Conservation (phyloP, 805 yeast genomes). For the Kuraishia piskuri region DNA sequence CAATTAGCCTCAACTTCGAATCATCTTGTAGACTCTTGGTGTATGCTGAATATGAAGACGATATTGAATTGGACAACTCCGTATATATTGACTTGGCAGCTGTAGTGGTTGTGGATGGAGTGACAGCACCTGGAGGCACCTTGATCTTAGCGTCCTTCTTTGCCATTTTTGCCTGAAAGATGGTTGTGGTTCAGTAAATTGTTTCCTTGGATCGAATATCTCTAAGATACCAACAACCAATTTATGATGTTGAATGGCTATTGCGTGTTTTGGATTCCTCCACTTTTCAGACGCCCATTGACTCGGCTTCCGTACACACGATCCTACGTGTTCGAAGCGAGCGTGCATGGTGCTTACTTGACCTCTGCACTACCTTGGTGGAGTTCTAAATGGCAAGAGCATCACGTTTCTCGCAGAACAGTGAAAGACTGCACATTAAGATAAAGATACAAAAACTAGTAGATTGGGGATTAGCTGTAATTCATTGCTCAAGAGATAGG, state of each 20-base stretch:
- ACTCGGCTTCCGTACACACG: neutral
- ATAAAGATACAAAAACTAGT: too few species aligned
- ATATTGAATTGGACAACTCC: conserved; percentile 23
- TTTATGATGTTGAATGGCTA: neutral
- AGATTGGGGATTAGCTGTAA: too few species aligned
- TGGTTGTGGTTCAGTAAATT: neutral
- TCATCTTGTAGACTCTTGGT: conserved; percentile 19
- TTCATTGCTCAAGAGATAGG: too few species aligned
- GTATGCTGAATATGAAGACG: conserved; percentile 23
- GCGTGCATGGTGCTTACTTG: neutral
- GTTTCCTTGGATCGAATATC: neutral
- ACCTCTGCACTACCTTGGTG: neutral
- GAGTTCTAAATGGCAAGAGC: neutral
- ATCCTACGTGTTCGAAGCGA: neutral
- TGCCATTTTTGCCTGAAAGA: conserved; percentile 19
- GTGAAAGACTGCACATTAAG: too few species aligned
- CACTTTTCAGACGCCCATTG: neutral
- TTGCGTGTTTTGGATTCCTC: neutral
- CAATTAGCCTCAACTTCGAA: conserved; percentile 57
- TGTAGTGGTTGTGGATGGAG: conserved; percentile 1
- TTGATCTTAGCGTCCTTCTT: conserved; percentile 25
- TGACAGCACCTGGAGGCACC: neutral
- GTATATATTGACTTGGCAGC: conserved; percentile 11
- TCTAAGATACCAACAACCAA: neutral
- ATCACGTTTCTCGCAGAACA: too few species aligned